Evolutionary conservation across 352 stramenopile genomes (phyloP), one percentile per base, ranked within the genome.

Genomic region (Pythium brachiatum): DNA sequence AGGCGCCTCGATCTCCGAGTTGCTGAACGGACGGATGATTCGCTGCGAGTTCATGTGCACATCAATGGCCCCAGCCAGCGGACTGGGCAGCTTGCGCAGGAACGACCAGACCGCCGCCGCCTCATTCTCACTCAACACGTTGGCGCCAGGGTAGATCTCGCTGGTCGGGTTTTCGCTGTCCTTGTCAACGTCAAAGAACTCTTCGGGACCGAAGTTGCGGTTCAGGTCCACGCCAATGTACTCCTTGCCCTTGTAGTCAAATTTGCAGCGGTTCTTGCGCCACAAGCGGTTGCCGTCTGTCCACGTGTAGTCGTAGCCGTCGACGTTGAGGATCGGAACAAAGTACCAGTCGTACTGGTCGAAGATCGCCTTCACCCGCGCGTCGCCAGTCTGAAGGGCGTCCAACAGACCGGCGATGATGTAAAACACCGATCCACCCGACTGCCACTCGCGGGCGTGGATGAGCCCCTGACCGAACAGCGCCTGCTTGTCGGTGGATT

Each of bases 271-370:
- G 48, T 78, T 78, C 64, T 73, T 75, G 21, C 71, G 71, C 54
- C 71, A 73, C 5, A 72, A 27, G 8, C 71, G 71, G 29, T 78
- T 72, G 2, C 61, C 36, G 2, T 39, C n/a, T 9, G 62, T 69
- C 65, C 66, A 73, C 39, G 67, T 75, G 41, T 57, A 60, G 7
- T 64, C 43, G 48, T 70, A 75, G 15, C 71, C 71, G 31, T 78
- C 71, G n/a, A 75, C 43, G 47, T 78, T 78, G 29, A 73, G 48
- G 38, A 78, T 73, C 2, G 71, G 71, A 16, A 75, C 64, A 55
- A 78, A 73, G 44, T 75, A 74, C 63, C 64, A 78, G 52, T 74
- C 66, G 44, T 73, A 75, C 55, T 76, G 57, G 27, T 66, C 57
- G 27, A 74, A 65, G 21, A 76, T 39, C 36, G 68, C 39, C 51